Percentiles rank a stretch among this genome's conserved stretches.
These are phyloP conservation scores for Coniferiporia weirii DNA, from an alignment of 1,284 basidiomycete species.

Conservation along the genomic window DNA sequence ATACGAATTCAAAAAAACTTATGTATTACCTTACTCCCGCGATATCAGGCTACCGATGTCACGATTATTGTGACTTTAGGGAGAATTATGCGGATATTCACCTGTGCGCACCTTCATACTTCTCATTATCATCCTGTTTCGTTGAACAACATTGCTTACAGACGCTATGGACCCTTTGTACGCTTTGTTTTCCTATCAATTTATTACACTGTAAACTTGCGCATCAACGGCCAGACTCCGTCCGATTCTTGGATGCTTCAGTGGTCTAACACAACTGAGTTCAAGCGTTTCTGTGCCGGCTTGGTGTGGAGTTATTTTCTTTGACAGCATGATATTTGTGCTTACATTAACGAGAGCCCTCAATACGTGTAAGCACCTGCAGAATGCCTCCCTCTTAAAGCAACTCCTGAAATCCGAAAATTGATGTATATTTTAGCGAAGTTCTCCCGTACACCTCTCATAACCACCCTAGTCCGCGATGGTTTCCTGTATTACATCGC, in stretches of 20 bases:
- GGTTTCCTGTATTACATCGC: slow-evolving; percentile 8
- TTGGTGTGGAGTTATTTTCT: slow-evolving; percentile 5
- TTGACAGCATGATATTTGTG: slow-evolving; percentile 4
- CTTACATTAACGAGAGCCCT: slow-evolving; percentile 1
- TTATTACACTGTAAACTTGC: not conserved
- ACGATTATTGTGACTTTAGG: not conserved
- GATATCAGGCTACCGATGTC: too few relatives aligned
- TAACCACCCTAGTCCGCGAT: slow-evolving; percentile 2
- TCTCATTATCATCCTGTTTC: too few relatives aligned
- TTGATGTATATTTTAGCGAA: not conserved
- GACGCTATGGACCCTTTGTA: too few relatives aligned
- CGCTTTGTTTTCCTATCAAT: too few relatives aligned
- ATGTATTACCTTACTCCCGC: not conserved
- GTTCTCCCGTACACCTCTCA: not conserved
- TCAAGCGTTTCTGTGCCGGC: slow-evolving; percentile 2
- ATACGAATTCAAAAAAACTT: too few relatives aligned
- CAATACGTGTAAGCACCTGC: not conserved
- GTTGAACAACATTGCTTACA: too few relatives aligned
- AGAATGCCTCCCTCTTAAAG: not conserved
- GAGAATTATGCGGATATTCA: too few relatives aligned
- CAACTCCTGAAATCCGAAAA: not conserved
- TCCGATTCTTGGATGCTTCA: not conserved
- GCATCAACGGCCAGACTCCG: too few relatives aligned
- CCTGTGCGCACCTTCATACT: too few relatives aligned
- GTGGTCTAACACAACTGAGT: not conserved